Evolutionary conservation across 768 basidiomycete species (phyloP), one percentile per base, ranked within the genome.

Genomic region (Pulveroboletus sp.): DNA sequence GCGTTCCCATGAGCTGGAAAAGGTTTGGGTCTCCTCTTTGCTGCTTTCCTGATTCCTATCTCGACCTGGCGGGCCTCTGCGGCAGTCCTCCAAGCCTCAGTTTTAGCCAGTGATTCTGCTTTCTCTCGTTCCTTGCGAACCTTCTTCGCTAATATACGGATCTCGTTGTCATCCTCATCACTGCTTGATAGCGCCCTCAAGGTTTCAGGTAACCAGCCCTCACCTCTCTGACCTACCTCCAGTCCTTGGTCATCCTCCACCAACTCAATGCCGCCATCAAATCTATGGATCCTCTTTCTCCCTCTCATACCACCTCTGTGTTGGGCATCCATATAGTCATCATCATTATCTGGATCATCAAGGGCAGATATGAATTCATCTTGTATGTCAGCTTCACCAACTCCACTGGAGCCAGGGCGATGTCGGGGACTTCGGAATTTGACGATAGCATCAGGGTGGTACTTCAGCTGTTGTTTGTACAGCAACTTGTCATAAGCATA

Each of bases 381-480:
- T 32, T 67, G 65, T 3, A 56, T 65, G 27, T 67, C 71, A 17
- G 70, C 69, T 30, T 57, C 60, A 11, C 57, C 61, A 3, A 55
- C 54, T 37, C 60, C 62, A 6, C 57, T 49, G 55, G 68, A 67
- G 33, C 58, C 62, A 50, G 47, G 17, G 42, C n/a, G 59, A 28
- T 54, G 62, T n/a, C 32, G 60, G 18, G 72, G 71, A 59, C 72
- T 74, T 41, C 60, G 66, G 24, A 74, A 49, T 48, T 77, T 81
- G 39, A 89, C 73, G 38, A 89, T 79, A 1, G 87, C 87, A 18
- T 89, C 88, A 3, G 85, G 86, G 53, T 75, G 77, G 1, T 61
- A 56, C 28, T 71, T 72, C 54, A 89, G 65, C 44, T 75, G 72
- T 13, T 65, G 63, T 48, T 78, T 75, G 61, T 89, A 89, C 33